Percentiles rank a stretch among this genome's conserved stretches.
These are phyloP conservation scores for Hemisphaericaspora xylanilytica DNA, from an alignment of 1,139 yeast species.

Conservation along the genomic window DNA sequence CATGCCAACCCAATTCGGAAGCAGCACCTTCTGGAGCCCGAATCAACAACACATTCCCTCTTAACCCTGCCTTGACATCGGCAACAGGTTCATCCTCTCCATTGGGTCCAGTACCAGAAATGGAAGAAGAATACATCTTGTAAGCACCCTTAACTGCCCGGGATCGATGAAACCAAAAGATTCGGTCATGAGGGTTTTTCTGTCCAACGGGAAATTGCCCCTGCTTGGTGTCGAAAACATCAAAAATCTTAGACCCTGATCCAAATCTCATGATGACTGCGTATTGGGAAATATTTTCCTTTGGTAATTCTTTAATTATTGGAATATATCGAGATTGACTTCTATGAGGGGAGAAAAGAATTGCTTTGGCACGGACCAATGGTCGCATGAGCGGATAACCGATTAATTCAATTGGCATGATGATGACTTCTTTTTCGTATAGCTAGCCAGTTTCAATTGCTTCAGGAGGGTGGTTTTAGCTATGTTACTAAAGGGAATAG, in stretches of 20 bases:
- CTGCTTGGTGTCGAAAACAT: constrained; percentile 48
- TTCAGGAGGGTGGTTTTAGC: neutral
- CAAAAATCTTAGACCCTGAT: constrained; percentile 54
- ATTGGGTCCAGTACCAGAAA: constrained; percentile 37
- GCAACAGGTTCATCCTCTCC: constrained; percentile 59
- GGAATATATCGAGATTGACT: constrained; percentile 57
- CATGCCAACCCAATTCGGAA: constrained; percentile 64
- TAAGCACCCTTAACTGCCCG: constrained; percentile 66
- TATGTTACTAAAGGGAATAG: neutral
- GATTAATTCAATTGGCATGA: constrained; percentile 58
- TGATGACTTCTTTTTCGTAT: too few species aligned
- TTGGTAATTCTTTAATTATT: constrained; percentile 41
- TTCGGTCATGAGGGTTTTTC: constrained; percentile 34
- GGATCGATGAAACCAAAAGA: constrained; percentile 55
- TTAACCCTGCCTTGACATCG: constrained; percentile 55
- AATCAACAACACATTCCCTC: constrained; percentile 55
- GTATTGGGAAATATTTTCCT: constrained; percentile 34
- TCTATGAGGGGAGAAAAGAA: constrained; percentile 56
- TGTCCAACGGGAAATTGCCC: constrained; percentile 37
- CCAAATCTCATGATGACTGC: constrained; percentile 55
- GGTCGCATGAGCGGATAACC: constrained; percentile 62
- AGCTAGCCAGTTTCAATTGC: constrained; percentile 2
- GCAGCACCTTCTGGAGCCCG: constrained; percentile 47
- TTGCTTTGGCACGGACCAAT: constrained; percentile 52
- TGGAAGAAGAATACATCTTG: constrained; percentile 48